A percentile compares a stretch with the other conserved stretches of the same genome.
These are phyloP conservation scores for Colletotrichum somersetense DNA, from an alignment of 2,329 filamentous ascomycete genomes.

Conservation along the genomic window DNA sequence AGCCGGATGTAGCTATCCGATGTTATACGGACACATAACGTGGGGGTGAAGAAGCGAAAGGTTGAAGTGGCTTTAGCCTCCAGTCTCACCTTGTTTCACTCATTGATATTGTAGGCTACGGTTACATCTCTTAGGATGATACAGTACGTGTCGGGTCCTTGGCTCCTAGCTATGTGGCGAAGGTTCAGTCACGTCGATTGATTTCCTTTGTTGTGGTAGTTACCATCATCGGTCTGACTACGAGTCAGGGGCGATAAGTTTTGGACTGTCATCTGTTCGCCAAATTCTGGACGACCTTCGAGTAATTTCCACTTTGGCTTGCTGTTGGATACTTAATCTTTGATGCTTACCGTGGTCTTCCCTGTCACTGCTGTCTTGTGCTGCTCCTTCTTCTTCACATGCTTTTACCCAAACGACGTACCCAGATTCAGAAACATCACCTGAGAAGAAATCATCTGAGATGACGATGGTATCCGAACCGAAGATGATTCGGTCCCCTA, in stretches of 20 bases:
- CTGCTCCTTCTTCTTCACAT: not conserved
- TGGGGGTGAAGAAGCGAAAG: not conserved
- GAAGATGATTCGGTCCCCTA: not conserved
- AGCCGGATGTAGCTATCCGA: not conserved
- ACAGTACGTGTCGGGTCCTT: not conserved
- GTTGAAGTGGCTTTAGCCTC: not conserved
- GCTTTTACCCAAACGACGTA: not conserved
- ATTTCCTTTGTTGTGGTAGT: not conserved
- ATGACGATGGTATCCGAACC: not conserved
- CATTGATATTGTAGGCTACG: not conserved
- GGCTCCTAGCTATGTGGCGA: not conserved
- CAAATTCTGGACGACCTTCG: not conserved
- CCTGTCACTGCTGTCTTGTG: not conserved
- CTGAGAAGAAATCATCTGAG: not conserved
- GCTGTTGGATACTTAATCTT: too few relatives aligned
- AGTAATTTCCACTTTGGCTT: not conserved
- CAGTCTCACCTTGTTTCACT: constrained; percentile 4
- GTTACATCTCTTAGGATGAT: not conserved
- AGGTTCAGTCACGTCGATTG: not conserved
- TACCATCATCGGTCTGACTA: not conserved
- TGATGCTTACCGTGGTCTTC: not conserved
- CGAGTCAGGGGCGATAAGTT: not conserved
- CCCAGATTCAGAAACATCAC: not conserved
- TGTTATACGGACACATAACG: not conserved
- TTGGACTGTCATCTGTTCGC: not conserved